A percentile compares a stretch with the other conserved stretches of the same genome.
Evolutionary conservation across 2,329 filamentous ascomycete genomes (phyloP).

Genomic region (Aspergillus jensenii): DNA sequence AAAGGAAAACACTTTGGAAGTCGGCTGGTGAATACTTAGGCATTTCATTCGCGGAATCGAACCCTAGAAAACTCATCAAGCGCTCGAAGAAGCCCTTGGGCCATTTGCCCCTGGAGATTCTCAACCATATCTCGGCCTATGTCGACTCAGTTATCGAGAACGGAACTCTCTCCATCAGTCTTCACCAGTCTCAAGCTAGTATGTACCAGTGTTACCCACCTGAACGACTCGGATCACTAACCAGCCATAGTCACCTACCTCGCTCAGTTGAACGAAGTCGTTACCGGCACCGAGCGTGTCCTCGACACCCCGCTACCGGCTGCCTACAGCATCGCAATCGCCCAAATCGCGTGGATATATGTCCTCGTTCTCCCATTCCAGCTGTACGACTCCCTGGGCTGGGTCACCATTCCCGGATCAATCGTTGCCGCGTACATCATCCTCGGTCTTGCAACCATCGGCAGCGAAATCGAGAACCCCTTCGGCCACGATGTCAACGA

Average conservation of each 20-base stretch:
- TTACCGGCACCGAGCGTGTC: conserved; percentile 73
- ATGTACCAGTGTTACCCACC: conserved; percentile 10
- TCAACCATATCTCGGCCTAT: conserved; percentile 69
- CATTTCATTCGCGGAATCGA: conserved; percentile 72
- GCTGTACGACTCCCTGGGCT: conserved; percentile 62
- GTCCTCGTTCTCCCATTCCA: conserved; percentile 80
- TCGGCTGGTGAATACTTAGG: conserved; percentile 70
- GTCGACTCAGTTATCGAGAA: conserved; percentile 59
- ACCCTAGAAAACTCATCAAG: conserved; percentile 77
- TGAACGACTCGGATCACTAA: background rate
- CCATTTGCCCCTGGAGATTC: conserved; percentile 79
- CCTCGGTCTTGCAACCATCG: conserved; percentile 72
- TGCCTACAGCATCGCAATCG: conserved; percentile 80
- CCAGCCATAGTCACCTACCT: conserved; percentile 56
- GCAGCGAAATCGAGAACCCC: conserved; percentile 80
- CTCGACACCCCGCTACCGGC: conserved; percentile 79
- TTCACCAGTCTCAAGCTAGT: conserved; percentile 41
- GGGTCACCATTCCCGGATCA: conserved; percentile 76
- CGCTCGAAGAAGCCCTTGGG: conserved; percentile 69
- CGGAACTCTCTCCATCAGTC: conserved; percentile 34
- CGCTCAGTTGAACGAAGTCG: conserved; percentile 66
- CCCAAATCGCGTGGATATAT: conserved; percentile 84
- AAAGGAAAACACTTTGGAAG: conserved; percentile 59
- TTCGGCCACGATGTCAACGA: conserved; percentile 85
- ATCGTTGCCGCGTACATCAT: conserved; percentile 77